Conservation (phyloP, 345 rosid species). For the Boechera stricta region DNA sequence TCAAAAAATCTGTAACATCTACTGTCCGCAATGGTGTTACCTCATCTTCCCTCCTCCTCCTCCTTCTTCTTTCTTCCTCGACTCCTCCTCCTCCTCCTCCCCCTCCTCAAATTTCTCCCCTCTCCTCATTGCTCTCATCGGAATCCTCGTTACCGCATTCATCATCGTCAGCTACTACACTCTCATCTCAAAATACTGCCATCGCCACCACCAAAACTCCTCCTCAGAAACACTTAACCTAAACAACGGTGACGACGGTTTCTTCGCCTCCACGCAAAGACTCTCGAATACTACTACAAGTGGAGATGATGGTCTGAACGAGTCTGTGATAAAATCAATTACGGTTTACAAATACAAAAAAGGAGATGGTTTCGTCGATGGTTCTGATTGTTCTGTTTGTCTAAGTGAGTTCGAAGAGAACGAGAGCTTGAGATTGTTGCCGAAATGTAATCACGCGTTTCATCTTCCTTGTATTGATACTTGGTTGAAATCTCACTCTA, state of each 20-base stretch:
- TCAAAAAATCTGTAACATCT: conserved; percentile 73
- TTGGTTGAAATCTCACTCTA: conserved; percentile 83
- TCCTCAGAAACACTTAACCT: conserved; percentile 1
- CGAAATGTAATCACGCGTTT: conserved; percentile 84
- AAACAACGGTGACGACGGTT: neutral
- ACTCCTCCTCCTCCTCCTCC: conserved; percentile 64
- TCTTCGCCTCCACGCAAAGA: conserved; percentile 27
- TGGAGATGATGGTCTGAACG: conserved; percentile 67
- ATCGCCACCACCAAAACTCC: conserved; percentile 46
- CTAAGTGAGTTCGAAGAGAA: conserved; percentile 73
- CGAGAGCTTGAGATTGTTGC: conserved; percentile 70
- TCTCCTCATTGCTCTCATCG: conserved; percentile 73
- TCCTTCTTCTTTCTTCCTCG: conserved; percentile 42
- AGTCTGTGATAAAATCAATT: conserved; percentile 60
- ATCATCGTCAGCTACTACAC: conserved; percentile 76
- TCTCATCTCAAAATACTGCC: conserved; percentile 68
- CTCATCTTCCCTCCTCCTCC: conserved; percentile 84
- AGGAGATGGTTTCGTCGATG: conserved; percentile 63
- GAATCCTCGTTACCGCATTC: conserved; percentile 72
- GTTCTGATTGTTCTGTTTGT: conserved; percentile 76
- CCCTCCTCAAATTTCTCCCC: conserved; percentile 64
- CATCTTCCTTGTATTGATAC: conserved; percentile 86
- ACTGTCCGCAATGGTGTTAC: conserved; percentile 92
- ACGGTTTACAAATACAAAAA: conserved; percentile 58
- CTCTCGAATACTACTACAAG: neutral